phyloP scores from a whole-genome alignment of 192 early-diverging fungal species.

The Glomus cerebriforme region DNA sequence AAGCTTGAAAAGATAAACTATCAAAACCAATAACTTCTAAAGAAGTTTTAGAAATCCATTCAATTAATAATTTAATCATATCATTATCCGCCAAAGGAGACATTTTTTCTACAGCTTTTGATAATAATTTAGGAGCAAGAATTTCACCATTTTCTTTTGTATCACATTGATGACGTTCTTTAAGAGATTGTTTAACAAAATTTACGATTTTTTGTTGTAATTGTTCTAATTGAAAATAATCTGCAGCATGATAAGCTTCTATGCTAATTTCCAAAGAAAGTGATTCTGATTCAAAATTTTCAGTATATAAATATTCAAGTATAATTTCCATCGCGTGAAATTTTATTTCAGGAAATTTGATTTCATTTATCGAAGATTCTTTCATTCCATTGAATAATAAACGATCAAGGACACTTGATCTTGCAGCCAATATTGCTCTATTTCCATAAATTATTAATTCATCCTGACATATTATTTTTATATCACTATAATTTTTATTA shows the following conservation, averaged over 20 bases:
- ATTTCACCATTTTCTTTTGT: neutral
- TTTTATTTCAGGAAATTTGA: conserved; percentile 1
- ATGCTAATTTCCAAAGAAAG: neutral
- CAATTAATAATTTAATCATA: neutral
- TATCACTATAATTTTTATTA: conserved; percentile 1
- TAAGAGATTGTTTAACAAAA: neutral
- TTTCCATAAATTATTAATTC: neutral
- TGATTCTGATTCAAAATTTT: neutral
- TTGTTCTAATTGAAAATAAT: conserved; percentile 13
- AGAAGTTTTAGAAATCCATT: neutral
- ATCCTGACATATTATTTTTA: conserved; percentile 3
- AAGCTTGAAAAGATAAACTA: neutral
- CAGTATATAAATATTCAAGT: conserved; percentile 18
- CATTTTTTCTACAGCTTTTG: neutral
- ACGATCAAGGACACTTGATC: neutral
- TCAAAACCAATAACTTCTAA: neutral
- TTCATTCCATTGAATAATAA: conserved; percentile 14
- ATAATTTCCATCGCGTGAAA: neutral
- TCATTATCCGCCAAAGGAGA: neutral
- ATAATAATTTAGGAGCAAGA: neutral
- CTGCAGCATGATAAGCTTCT: neutral
- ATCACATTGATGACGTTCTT: neutral
- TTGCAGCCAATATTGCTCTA: neutral
- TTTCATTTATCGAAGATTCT: conserved; percentile 1
- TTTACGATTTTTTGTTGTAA: neutral